These are phyloP conservation scores for Gonapodya sp. DNA, from an alignment of 192 early-diverging fungal species.

Conservation along the genomic window DNA sequence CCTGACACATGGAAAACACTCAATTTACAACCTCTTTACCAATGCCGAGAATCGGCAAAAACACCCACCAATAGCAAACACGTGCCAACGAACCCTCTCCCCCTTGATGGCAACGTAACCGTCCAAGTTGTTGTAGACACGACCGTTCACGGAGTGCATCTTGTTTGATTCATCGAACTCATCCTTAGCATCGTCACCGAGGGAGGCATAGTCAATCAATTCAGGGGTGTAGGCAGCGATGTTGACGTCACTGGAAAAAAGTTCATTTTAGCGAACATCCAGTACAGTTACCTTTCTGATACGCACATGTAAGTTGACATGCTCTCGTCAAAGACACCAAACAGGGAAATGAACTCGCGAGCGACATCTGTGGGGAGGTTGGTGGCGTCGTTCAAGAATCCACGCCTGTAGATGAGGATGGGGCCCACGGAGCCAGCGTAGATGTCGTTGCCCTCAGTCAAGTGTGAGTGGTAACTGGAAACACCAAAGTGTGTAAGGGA, in stretches of 20 bases:
- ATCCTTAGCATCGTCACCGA: background rate
- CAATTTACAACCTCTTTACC: no score
- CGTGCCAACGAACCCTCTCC: background rate
- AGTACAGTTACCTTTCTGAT: background rate
- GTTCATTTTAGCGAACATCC: background rate
- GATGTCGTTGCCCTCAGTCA: constrained; percentile 17
- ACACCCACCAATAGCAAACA: background rate
- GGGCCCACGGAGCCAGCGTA: constrained; percentile 27
- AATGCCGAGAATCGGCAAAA: no score
- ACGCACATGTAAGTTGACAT: background rate
- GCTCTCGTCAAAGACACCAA: constrained; percentile 8
- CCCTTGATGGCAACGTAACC: background rate
- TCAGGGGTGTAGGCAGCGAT: constrained; percentile 4
- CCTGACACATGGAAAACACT: no score
- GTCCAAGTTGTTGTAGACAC: constrained; percentile 23
- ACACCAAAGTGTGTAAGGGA: background rate
- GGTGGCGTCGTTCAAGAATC: constrained; percentile 14
- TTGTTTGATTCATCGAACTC: constrained; percentile 27
- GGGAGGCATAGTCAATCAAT: background rate
- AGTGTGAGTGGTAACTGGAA: constrained; percentile 20
- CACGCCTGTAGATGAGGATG: constrained; percentile 25
- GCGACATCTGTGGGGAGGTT: background rate
- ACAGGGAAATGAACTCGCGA: constrained; percentile 4
- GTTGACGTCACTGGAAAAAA: background rate
- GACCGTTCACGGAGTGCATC: constrained; percentile 30